These are phyloP conservation scores for Boletus barrowsii DNA, from an alignment of 768 basidiomycete species.

Conservation along the genomic window DNA sequence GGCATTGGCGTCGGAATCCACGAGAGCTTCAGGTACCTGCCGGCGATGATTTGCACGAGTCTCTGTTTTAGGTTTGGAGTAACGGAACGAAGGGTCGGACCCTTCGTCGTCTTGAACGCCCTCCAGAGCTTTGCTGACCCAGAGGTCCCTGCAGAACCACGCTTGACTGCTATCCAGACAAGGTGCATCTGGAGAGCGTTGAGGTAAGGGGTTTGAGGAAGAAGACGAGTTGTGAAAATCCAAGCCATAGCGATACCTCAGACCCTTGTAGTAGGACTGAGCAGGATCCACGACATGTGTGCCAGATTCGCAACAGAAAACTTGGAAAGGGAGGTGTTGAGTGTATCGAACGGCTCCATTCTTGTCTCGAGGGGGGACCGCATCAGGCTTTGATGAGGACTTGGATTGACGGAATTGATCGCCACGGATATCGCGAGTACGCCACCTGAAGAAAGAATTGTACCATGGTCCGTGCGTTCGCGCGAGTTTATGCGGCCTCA, in stretches of 20 bases:
- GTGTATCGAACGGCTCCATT: slow-evolving; percentile 80
- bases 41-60: slow-evolving; percentile 33
- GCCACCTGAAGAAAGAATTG: slow-evolving; percentile 58
- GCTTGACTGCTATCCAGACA: slow-evolving; percentile 97
- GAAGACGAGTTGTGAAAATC: slow-evolving; percentile 83
- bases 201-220: slow-evolving; percentile 47
- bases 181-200: slow-evolving; percentile 72
- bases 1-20: slow-evolving; percentile 74
- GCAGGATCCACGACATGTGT: slow-evolving; percentile 95
- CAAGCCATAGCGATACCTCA: slow-evolving; percentile 77
- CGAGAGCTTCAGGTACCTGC: slow-evolving; percentile 28
- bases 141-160: slow-evolving; percentile 97
- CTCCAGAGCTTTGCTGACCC: slow-evolving; percentile 84
- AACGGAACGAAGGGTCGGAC: slow-evolving; percentile 12
- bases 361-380: slow-evolving; percentile 88
- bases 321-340: slow-evolving; percentile 94
- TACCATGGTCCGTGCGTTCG: not conserved
- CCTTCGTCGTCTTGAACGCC: slow-evolving; percentile 58
- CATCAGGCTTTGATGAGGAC: slow-evolving; percentile 85
- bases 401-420: slow-evolving; percentile 98
- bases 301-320: slow-evolving; percentile 98
- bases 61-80: slow-evolving; percentile 9
- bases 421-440: slow-evolving; percentile 96
- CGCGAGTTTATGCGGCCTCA: slow-evolving; percentile 32
- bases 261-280: slow-evolving; percentile 92